Evolutionary conservation across 78 protist genomes (phyloP).

Genomic region (Corallochytrium limacisporum): DNA sequence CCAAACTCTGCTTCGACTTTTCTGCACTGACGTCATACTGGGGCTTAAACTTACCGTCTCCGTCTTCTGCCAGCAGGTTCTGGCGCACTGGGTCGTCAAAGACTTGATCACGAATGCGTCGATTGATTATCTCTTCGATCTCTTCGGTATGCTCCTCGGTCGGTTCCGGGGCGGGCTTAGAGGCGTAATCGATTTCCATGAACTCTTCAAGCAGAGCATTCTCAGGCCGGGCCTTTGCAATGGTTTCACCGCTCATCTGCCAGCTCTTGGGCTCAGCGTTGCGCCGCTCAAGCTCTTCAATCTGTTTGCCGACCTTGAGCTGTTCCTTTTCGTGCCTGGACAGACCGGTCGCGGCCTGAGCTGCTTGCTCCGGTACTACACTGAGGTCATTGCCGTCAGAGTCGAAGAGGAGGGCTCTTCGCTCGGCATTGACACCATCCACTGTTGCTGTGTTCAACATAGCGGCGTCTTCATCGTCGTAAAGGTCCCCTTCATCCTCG

Average conservation of each 20-base stretch:
- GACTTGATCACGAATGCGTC: neutral
- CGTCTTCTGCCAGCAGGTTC: neutral
- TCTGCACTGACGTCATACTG: neutral
- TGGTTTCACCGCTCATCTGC: conserved; percentile 12
- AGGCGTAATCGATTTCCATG: neutral
- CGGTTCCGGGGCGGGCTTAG: neutral
- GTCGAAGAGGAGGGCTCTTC: no score
- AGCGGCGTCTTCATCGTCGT: neutral
- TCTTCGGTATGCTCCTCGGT: neutral
- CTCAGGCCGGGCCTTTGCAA: neutral
- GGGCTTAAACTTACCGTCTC: neutral
- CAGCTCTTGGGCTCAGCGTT: neutral
- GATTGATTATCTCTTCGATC: neutral
- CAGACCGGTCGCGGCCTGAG: no score
- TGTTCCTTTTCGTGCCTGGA: neutral
- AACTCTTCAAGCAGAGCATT: neutral
- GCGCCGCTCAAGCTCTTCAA: neutral
- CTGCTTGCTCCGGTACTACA: no score
- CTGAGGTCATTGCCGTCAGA: no score
- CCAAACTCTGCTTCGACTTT: conserved; percentile 9
- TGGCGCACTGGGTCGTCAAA: neutral
- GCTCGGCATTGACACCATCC: no score
- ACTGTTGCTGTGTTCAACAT: no score
- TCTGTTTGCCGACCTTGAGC: neutral
- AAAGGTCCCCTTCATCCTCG: conserved; percentile 2